Evolutionary conservation across 2,329 filamentous ascomycete species (phyloP).

Genomic region (Sporothrix sp.): DNA sequence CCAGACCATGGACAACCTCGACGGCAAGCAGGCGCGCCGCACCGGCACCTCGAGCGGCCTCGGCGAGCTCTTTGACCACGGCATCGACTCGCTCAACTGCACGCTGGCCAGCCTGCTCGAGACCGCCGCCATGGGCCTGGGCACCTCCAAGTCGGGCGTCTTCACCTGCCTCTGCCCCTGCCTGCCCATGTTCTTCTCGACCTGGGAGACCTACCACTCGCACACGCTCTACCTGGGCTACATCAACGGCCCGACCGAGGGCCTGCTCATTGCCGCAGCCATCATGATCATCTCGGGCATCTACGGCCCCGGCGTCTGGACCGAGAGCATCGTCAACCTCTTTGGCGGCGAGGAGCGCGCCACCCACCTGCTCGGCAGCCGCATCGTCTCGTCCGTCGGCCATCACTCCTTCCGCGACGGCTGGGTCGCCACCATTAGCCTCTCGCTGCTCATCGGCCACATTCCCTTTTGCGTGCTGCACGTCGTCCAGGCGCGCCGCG

Average conservation of each 20-base stretch:
- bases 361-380: constrained; percentile 28
- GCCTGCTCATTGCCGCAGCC: constrained; percentile 74
- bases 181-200: constrained; percentile 98
- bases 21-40: constrained; percentile 91
- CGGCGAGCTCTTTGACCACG: constrained; percentile 96
- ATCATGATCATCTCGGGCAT: constrained; percentile 83
- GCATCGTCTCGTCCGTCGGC: constrained; percentile 52
- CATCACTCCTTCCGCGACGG: constrained; percentile 72
- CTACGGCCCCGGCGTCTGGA: constrained; percentile 84
- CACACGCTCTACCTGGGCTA: constrained; percentile 93
- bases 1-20: constrained; percentile 97
- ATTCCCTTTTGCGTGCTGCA: constrained; percentile 85
- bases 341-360: constrained; percentile 42
- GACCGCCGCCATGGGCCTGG: constrained; percentile 86
- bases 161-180: constrained; percentile 89
- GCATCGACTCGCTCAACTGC: constrained; percentile 96
- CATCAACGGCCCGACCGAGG: constrained; percentile 96
- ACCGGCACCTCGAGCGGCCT: constrained; percentile 92
- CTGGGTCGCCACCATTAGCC: constrained; percentile 66
- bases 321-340: constrained; percentile 58
- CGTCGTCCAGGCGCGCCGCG: constrained; percentile 65
- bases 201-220: constrained; percentile 98
- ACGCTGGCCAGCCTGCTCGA: constrained; percentile 85
- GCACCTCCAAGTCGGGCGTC: constrained; percentile 71
- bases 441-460: constrained; percentile 60